Conservation (phyloP, 1,139 yeast genomes). For the Hyphopichia pseudoburtonii region DNA sequence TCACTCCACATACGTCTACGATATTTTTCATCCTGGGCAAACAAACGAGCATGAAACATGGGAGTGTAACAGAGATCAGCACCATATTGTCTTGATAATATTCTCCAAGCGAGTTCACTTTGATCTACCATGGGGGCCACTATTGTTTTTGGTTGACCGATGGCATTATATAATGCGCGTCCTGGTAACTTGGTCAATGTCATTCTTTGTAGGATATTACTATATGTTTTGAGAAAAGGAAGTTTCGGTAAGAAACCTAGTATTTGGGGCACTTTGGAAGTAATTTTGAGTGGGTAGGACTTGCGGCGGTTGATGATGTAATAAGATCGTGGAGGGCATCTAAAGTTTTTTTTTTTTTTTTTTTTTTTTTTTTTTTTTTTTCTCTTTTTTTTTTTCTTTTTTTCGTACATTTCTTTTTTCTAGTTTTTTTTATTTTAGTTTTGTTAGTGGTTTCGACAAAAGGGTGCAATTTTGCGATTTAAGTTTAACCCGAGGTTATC, state of each 20-base stretch:
- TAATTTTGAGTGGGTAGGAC: neutral
- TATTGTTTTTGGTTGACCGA: slow-evolving; percentile 77
- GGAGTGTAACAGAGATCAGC: slow-evolving; percentile 96
- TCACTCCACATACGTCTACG: slow-evolving; percentile 74
- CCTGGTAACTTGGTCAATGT: slow-evolving; percentile 39
- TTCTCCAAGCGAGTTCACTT: slow-evolving; percentile 93
- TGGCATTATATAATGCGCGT: slow-evolving; percentile 62
- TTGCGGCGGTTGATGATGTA: neutral
- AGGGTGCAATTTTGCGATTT: no score
- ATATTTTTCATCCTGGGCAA: slow-evolving; percentile 82
- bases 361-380: neutral
- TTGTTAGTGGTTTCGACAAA: no score
- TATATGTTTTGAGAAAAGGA: neutral
- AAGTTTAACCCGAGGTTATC: no score
- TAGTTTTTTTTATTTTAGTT: neutral
- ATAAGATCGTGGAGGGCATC: neutral
- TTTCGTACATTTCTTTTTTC: neutral
- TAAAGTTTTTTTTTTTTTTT: neutral
- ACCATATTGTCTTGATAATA: slow-evolving; percentile 82
- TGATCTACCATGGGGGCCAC: slow-evolving; percentile 99
- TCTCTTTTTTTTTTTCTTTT: neutral
- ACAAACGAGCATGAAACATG: slow-evolving; percentile 90
- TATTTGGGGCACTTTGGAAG: neutral
- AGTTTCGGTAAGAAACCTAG: neutral
- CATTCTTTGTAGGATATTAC: no score